Evolutionary conservation across 2,329 filamentous ascomycete genomes (phyloP).

Genomic region (Bipolaris gigantea): DNA sequence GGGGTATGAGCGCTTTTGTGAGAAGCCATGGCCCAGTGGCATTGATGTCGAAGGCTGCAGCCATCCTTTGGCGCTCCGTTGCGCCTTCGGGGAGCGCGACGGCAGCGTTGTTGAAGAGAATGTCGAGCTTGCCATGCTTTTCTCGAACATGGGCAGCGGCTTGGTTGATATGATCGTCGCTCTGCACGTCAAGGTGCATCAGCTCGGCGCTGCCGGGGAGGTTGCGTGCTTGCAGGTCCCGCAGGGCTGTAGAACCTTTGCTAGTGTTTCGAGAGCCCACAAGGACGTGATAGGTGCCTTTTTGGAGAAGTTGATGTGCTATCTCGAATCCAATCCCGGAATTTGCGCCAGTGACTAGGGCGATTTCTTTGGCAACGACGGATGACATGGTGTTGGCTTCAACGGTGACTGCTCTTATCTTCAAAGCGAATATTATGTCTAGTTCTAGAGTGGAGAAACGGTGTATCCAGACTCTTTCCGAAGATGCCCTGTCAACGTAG

Average conservation of each 20-base stretch:
- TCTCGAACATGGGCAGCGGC: slow-evolving; percentile 37
- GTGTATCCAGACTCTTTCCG: background rate
- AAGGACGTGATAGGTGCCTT: slow-evolving; percentile 39
- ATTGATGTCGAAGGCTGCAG: slow-evolving; percentile 33
- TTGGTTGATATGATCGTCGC: slow-evolving; percentile 47
- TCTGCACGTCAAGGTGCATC: slow-evolving; percentile 49
- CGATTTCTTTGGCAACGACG: slow-evolving; percentile 29
- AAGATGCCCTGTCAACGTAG: background rate
- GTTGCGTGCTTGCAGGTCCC: slow-evolving; percentile 31
- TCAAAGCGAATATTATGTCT: background rate
- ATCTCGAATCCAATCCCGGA: slow-evolving; percentile 55
- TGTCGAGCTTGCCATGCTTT: slow-evolving; percentile 42
- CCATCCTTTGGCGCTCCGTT: slow-evolving; percentile 32
- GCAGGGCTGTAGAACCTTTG: slow-evolving; percentile 32
- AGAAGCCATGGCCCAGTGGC: slow-evolving; percentile 33
- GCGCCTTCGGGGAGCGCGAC: slow-evolving; percentile 22
- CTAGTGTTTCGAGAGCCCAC: slow-evolving; percentile 24
- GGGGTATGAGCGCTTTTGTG: slow-evolving; percentile 21
- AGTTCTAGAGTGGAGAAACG: background rate
- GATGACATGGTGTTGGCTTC: slow-evolving; percentile 12
- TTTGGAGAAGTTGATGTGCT: slow-evolving; percentile 44
- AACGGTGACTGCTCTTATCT: too few species aligned
- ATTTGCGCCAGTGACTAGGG: slow-evolving; percentile 49
- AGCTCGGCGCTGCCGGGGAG: slow-evolving; percentile 40
- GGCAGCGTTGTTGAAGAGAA: slow-evolving; percentile 47